Evolutionary conservation across 495 filamentous ascomycete genomes (phyloP).

Genomic region (Aspergillus sparsus): DNA sequence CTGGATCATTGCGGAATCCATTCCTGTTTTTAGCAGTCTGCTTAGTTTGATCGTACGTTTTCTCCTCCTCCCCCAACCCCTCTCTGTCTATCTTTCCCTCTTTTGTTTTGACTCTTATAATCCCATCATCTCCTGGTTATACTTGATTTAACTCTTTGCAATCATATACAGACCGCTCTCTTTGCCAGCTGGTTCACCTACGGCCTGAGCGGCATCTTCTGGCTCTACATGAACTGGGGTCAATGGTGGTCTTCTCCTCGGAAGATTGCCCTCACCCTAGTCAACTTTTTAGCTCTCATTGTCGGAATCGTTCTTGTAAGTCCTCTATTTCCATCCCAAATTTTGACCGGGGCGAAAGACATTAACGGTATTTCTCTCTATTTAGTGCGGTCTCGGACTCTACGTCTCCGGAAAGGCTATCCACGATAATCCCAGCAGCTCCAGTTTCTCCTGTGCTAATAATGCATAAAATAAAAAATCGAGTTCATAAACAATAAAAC

Average conservation of each 20-base stretch:
- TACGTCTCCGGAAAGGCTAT: constrained; percentile 47
- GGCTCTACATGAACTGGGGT: constrained; percentile 46
- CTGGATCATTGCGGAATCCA: constrained; percentile 71
- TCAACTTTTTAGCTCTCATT: constrained; percentile 36
- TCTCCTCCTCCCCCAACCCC: constrained; percentile 18
- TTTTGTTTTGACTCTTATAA: constrained; percentile 33
- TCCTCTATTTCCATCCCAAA: not conserved
- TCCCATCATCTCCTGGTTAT: no score
- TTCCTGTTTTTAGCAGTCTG: constrained; percentile 71
- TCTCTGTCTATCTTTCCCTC: not conserved
- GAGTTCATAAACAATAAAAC: not conserved
- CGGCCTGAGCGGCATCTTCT: constrained; percentile 46
- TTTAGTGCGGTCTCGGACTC: constrained; percentile 45
- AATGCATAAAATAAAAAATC: constrained; percentile 26
- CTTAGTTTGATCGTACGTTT: constrained; percentile 51
- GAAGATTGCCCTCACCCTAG: constrained; percentile 39
- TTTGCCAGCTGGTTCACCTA: constrained; percentile 42
- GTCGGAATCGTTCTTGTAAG: constrained; percentile 40
- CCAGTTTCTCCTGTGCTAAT: constrained; percentile 47
- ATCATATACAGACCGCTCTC: constrained; percentile 37
- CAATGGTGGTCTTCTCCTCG: constrained; percentile 34
- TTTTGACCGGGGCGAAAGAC: not conserved
- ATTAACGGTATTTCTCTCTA: not conserved
- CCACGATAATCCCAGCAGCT: constrained; percentile 37
- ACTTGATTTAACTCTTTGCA: no score